These are phyloP conservation scores for Blastobotrys capitulatus DNA, from an alignment of 1,139 yeast genomes.

Conservation along the genomic window DNA sequence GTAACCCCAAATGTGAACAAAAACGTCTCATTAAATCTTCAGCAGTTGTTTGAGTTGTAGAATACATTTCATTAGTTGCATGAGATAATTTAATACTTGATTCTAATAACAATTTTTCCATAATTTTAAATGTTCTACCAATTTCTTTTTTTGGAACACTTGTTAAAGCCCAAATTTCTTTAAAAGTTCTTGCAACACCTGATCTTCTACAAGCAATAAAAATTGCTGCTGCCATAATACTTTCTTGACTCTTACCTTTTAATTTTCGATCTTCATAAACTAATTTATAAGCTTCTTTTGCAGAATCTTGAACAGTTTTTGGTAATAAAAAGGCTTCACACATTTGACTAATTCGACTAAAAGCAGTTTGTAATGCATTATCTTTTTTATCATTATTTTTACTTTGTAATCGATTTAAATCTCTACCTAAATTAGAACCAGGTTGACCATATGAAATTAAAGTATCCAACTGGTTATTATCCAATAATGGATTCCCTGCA, in stretches of 20 bases:
- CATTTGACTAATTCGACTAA: constrained; percentile 87
- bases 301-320: constrained; percentile 92
- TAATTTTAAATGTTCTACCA: constrained; percentile 68
- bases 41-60: constrained; percentile 85
- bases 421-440: constrained; percentile 68
- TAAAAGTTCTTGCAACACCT: constrained; percentile 88
- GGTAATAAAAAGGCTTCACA: constrained; percentile 97
- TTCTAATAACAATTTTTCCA: constrained; percentile 57
- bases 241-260: constrained; percentile 88
- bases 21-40: constrained; percentile 93
- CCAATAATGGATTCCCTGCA: constrained; percentile 91
- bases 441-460: constrained; percentile 79
- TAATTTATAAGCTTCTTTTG: constrained; percentile 90
- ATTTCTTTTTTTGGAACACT: constrained; percentile 92
- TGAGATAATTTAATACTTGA: constrained; percentile 32
- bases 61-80: constrained; percentile 35
- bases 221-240: constrained; percentile 95
- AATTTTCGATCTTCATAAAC: constrained; percentile 85
- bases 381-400: constrained; percentile 74
- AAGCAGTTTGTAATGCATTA: constrained; percentile 82
- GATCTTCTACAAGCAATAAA: constrained; percentile 94
- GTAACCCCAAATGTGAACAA: constrained; percentile 89
- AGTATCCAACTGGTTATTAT: constrained; percentile 87
- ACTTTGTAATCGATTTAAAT: constrained; percentile 83
- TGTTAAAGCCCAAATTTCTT: constrained; percentile 93